A percentile compares a stretch with the other conserved stretches of the same genome.
Conservation (phyloP, 1,139 yeast genomes). For the Suhomyces coccinellae region DNA sequence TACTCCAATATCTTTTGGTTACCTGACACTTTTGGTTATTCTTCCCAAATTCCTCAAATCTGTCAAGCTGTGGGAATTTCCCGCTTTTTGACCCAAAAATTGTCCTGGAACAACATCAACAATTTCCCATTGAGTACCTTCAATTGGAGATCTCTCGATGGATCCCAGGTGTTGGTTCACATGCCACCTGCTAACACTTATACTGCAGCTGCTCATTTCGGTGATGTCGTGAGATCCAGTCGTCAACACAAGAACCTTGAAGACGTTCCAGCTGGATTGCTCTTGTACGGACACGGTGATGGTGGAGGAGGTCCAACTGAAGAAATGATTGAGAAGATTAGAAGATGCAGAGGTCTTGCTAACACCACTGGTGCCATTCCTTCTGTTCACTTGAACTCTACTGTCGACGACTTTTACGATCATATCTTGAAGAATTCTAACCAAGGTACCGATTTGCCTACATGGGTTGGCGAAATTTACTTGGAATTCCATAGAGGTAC, state of each 20-base stretch:
- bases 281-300: slow-evolving; percentile 91
- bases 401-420: slow-evolving; percentile 79
- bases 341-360: slow-evolving; percentile 86
- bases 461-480: slow-evolving; percentile 93
- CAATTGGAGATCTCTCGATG: slow-evolving; percentile 94
- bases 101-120: slow-evolving; percentile 95
- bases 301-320: slow-evolving; percentile 99
- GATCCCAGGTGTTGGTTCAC: slow-evolving; percentile 88
- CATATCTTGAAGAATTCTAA: slow-evolving; percentile 61
- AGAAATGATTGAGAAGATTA: slow-evolving; percentile 87
- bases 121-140: slow-evolving; percentile 85
- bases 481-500: slow-evolving; percentile 97
- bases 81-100: slow-evolving; percentile 85
- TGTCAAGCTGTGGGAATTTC: slow-evolving; percentile 83
- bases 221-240: slow-evolving; percentile 82
- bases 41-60: slow-evolving; percentile 92
- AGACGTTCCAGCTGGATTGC: slow-evolving; percentile 74
- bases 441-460: slow-evolving; percentile 66
- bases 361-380: slow-evolving; percentile 83
- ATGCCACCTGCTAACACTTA: slow-evolving; percentile 98
- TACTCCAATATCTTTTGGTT: slow-evolving; percentile 83
- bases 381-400: slow-evolving; percentile 70
- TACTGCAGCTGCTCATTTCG: slow-evolving; percentile 89
- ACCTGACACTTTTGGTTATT: slow-evolving; percentile 96
- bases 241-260: slow-evolving; percentile 81